Percentiles rank a stretch among this genome's conserved stretches.
phyloP scores from a whole-genome alignment of 352 stramenopile genomes.

The Globisporangium emineosum region DNA sequence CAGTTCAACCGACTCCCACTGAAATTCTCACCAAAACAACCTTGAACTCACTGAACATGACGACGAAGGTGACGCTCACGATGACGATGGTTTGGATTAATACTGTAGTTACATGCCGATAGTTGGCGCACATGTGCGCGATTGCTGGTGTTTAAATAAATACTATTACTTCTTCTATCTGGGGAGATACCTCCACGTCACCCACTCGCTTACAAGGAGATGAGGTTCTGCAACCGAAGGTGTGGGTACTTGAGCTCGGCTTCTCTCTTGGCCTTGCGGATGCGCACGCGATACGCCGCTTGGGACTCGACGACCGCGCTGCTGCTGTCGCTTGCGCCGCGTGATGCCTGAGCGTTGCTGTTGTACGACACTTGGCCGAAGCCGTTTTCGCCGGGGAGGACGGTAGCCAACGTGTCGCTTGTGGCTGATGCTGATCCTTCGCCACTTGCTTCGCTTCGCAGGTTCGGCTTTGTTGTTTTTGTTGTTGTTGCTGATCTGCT shows the following conservation, averaged over 20 bases:
- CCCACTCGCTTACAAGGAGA: conserved; percentile 21
- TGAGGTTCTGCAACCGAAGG: conserved; percentile 24
- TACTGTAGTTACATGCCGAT: too few species aligned
- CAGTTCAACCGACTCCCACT: background rate
- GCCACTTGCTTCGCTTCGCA: background rate
- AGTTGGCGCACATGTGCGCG: background rate
- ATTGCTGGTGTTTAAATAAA: background rate
- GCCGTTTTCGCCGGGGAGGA: conserved; percentile 28
- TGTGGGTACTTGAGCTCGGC: conserved; percentile 25
- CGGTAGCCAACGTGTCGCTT: background rate
- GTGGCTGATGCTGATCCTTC: background rate
- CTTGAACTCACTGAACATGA: background rate
- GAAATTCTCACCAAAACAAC: background rate
- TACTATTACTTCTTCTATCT: conserved; percentile 1
- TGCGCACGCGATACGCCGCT: conserved; percentile 14
- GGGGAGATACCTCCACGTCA: background rate
- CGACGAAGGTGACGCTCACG: background rate
- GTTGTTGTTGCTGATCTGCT: background rate
- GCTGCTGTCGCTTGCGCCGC: conserved; percentile 9
- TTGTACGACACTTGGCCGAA: conserved; percentile 33
- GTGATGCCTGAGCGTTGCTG: background rate
- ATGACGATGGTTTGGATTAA: background rate
- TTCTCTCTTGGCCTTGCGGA: conserved; percentile 16
- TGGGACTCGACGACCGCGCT: conserved; percentile 20
- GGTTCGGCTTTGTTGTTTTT: background rate